phyloP scores from a whole-genome alignment of 2,329 filamentous ascomycete species.

The Talaromyces albobiverticillius region DNA sequence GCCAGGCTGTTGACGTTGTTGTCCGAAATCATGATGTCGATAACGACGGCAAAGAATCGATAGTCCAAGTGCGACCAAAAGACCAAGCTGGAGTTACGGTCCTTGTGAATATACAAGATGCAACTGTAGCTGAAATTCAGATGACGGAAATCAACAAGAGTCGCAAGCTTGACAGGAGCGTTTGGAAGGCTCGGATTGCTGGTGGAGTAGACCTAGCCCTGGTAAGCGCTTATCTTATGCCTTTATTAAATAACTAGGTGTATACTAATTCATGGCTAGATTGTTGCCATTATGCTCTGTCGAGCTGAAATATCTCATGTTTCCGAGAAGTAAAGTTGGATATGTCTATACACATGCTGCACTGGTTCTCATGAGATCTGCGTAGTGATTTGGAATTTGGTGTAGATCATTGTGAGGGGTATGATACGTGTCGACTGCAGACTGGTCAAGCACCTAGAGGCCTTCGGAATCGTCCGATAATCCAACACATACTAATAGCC shows the following conservation, averaged over 20 bases:
- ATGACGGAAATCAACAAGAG: background rate
- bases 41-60: background rate
- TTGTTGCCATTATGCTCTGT: constrained; percentile 9
- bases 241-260: background rate
- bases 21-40: background rate
- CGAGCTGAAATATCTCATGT: constrained; percentile 10
- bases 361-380: too few species aligned
- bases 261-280: background rate
- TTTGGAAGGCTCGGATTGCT: constrained; percentile 7
- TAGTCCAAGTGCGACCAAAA: background rate
- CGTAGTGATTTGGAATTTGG: too few species aligned
- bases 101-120: background rate
- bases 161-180: background rate
- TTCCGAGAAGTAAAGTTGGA: background rate
- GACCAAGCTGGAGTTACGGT: constrained; percentile 3
- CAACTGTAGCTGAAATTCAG: constrained; percentile 5
- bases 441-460: too few species aligned
- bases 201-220: constrained; percentile 6
- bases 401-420: too few species aligned
- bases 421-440: too few species aligned
- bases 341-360: too few species aligned
- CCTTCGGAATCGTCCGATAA: too few species aligned
- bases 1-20: background rate
- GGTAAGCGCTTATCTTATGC: constrained; percentile 3
- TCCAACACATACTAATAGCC: too few species aligned